Conservation (phyloP, 2,329 filamentous ascomycete genomes). For the Fonsecaea multimorphosa region DNA sequence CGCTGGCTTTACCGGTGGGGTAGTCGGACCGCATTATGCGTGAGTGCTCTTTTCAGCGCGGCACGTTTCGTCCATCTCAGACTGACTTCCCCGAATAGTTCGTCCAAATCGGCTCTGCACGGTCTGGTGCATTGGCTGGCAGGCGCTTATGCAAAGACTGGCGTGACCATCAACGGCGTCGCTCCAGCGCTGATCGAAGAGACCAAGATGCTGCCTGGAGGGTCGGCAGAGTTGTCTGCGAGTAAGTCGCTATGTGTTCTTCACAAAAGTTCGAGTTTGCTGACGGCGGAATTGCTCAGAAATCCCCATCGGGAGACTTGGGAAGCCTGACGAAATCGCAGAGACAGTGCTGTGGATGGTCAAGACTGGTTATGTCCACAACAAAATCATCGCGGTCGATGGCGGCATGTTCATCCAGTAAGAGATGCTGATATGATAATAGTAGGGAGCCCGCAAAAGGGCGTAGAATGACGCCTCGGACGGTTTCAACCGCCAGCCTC, state of each 20-base stretch:
- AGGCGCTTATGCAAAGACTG: conserved; percentile 50
- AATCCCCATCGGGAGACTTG: conserved; percentile 54
- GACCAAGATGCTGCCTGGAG: conserved; percentile 53
- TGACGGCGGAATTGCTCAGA: conserved; percentile 36
- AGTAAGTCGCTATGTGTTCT: conserved; percentile 18
- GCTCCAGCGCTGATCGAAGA: conserved; percentile 56
- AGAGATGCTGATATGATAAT: neutral
- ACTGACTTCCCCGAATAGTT: conserved; percentile 37
- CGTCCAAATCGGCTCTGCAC: conserved; percentile 53
- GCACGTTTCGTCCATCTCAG: conserved; percentile 34
- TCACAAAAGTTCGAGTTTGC: neutral
- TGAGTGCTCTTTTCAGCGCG: conserved; percentile 40
- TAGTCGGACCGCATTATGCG: conserved; percentile 63
- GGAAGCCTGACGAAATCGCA: conserved; percentile 55
- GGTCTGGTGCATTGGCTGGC: conserved; percentile 57
- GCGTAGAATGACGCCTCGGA: neutral
- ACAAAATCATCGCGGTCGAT: conserved; percentile 53
- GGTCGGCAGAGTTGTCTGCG: conserved; percentile 41
- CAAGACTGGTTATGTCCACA: conserved; percentile 55
- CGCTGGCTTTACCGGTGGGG: conserved; percentile 66
- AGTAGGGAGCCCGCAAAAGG: neutral
- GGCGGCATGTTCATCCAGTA: conserved; percentile 48
- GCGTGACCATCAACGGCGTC: conserved; percentile 57
- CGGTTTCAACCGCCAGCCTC: conserved; percentile 28
- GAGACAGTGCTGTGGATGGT: conserved; percentile 57